phyloP scores from a whole-genome alignment of 106 monocot species.

The Amphibolis antarctica region DNA sequence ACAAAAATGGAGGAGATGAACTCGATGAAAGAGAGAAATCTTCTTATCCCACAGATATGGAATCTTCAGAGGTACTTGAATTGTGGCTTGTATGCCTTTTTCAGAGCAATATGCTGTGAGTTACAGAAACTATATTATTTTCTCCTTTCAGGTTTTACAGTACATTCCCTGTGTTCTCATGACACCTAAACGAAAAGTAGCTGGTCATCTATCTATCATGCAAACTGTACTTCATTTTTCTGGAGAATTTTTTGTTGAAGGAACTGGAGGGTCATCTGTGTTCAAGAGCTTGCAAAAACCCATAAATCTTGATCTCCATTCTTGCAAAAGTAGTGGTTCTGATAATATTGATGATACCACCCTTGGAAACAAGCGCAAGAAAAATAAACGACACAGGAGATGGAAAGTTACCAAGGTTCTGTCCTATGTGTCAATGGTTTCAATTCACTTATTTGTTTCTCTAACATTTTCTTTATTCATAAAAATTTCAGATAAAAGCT shows the following conservation, averaged over 20 bases:
- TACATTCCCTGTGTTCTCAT: conserved; percentile 71
- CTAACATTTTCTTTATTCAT: conserved; percentile 3
- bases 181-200: conserved; percentile 79
- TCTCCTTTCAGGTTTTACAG: conserved; percentile 52
- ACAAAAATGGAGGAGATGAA: conserved; percentile 20
- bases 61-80: conserved; percentile 52
- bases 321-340: conserved; percentile 24
- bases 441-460: background rate
- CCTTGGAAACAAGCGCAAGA: conserved; percentile 25
- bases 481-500: conserved; percentile 63
- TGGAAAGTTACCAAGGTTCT: conserved; percentile 72
- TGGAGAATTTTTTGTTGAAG: conserved; percentile 82
- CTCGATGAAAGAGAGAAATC: conserved; percentile 37
- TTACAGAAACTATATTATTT: background rate
- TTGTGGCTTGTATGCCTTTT: background rate
- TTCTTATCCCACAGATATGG: conserved; percentile 28
- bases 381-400: conserved; percentile 73
- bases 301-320: conserved; percentile 9
- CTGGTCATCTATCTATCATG: conserved; percentile 61
- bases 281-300: conserved; percentile 43
- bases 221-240: conserved; percentile 63
- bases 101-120: background rate
- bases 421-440: background rate
- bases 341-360: conserved; percentile 20
- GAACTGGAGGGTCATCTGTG: conserved; percentile 80